These are phyloP conservation scores for Xylaria sp. DNA, from an alignment of 2,329 filamentous ascomycete species.

Conservation along the genomic window DNA sequence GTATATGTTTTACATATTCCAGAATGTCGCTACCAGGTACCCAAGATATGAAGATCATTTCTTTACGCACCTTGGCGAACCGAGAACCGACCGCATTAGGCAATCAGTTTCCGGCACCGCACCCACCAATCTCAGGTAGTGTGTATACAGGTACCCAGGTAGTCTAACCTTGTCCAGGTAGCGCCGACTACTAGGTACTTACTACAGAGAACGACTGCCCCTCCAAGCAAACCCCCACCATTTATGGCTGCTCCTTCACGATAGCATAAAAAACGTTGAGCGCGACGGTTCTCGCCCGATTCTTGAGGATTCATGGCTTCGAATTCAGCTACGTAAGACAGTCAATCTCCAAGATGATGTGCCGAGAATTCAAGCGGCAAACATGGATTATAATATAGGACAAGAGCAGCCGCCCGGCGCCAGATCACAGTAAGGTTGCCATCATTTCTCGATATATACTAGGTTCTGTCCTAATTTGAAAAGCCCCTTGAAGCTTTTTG, in stretches of 20 bases:
- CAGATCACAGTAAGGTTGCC: constrained; percentile 34
- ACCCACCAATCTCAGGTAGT: too few species aligned
- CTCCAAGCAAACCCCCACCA: constrained; percentile 2
- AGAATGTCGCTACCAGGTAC: too few species aligned
- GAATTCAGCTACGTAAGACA: neutral
- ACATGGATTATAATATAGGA: constrained; percentile 31
- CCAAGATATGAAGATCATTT: too few species aligned
- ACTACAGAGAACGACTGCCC: neutral
- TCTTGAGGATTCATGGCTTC: neutral
- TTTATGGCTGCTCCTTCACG: neutral
- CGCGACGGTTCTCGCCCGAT: neutral
- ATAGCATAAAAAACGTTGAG: neutral
- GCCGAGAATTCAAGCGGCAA: constrained; percentile 13
- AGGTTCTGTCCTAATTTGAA: constrained; percentile 5
- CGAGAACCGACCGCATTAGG: too few species aligned
- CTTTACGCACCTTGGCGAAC: too few species aligned
- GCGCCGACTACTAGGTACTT: neutral
- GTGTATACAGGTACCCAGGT: too few species aligned
- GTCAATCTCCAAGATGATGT: constrained; percentile 3
- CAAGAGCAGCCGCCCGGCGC: constrained; percentile 28
- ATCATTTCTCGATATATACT: neutral
- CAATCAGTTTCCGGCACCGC: too few species aligned
- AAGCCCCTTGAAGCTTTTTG: constrained; percentile 52
- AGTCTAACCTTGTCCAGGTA: neutral
- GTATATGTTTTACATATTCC: too few species aligned